Conservation (phyloP, 495 filamentous ascomycete species). For the Aspergillus diversus region DNA sequence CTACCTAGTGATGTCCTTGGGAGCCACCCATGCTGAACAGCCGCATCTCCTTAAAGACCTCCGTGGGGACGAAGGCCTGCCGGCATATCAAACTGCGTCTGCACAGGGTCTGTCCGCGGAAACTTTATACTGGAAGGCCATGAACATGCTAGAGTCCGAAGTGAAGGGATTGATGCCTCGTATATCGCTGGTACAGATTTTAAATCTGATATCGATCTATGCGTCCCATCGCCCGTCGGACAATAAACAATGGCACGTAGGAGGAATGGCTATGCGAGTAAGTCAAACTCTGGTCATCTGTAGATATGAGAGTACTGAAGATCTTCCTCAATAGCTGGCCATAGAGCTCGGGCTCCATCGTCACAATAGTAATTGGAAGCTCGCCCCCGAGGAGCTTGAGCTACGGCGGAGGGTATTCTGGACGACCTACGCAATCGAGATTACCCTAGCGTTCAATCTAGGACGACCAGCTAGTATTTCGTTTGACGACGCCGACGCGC, state of each 20-base stretch:
- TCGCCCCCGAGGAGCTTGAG: background rate
- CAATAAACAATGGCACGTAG: slow-evolving; percentile 11
- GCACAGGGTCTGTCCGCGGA: slow-evolving; percentile 8
- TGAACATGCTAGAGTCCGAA: slow-evolving; percentile 3
- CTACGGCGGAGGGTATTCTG: slow-evolving; percentile 7
- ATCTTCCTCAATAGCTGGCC: background rate
- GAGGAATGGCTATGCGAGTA: slow-evolving; percentile 12
- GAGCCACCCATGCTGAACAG: slow-evolving; percentile 1
- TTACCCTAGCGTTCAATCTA: slow-evolving; percentile 6
- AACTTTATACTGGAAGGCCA: slow-evolving; percentile 5
- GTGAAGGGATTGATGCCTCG: background rate
- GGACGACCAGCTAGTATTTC: slow-evolving; percentile 8
- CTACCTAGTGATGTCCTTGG: slow-evolving; percentile 5
- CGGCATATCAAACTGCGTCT: background rate
- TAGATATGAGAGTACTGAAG: background rate
- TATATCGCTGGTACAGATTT: slow-evolving; percentile 7
- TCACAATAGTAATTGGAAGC: slow-evolving; percentile 4
- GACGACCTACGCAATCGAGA: slow-evolving; percentile 9
- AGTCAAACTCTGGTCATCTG: background rate
- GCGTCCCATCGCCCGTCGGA: slow-evolving; percentile 8
- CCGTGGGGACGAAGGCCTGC: background rate
- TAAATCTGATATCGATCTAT: slow-evolving; percentile 5
- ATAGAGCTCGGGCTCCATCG: background rate
- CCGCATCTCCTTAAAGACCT: background rate
- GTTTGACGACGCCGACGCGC: slow-evolving; percentile 6